Percentiles rank a stretch among this genome's conserved stretches.
Conservation (phyloP, 2,329 filamentous ascomycete genomes). For the Trichocomaceae sp. region DNA sequence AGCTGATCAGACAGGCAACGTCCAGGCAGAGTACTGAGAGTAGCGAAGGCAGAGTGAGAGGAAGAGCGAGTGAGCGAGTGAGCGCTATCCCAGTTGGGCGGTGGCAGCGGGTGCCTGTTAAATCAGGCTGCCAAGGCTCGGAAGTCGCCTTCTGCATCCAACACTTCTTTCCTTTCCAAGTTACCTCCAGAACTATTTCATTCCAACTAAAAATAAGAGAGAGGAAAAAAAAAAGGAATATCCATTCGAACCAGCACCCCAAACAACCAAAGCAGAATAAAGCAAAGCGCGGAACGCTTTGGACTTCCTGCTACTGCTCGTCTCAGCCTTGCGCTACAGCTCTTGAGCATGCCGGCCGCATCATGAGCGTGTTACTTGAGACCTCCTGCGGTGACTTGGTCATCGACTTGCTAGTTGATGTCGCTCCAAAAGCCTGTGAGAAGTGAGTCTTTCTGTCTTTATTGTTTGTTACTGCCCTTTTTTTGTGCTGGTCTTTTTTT, state of each 20-base stretch:
- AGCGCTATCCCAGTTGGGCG: conserved; percentile 1
- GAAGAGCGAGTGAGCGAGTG: not conserved
- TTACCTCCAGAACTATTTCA: not conserved
- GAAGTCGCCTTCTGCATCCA: conserved; percentile 6
- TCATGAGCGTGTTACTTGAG: conserved; percentile 89
- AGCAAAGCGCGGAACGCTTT: not conserved
- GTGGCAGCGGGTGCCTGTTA: not conserved
- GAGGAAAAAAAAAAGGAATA: too few species aligned
- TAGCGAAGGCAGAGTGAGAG: too few species aligned
- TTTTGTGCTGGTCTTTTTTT: conserved; percentile 7
- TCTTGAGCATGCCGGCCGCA: conserved; percentile 10
- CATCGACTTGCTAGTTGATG: conserved; percentile 82
- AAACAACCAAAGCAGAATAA: not conserved
- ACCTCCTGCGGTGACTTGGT: conserved; percentile 91
- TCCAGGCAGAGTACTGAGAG: not conserved
- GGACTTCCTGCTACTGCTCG: not conserved
- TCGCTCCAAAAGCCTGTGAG: conserved; percentile 85
- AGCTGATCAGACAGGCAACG: not conserved
- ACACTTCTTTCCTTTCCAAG: not conserved
- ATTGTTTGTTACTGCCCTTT: conserved; percentile 1
- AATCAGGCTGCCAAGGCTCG: conserved; percentile 8
- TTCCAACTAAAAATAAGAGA: not conserved
- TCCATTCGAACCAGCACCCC: not conserved
- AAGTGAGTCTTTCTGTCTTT: conserved; percentile 55
- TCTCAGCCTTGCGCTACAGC: conserved; percentile 1